Evolutionary conservation across 140 eudicot genomes (phyloP).

Genomic region (Cichorium intybus): DNA sequence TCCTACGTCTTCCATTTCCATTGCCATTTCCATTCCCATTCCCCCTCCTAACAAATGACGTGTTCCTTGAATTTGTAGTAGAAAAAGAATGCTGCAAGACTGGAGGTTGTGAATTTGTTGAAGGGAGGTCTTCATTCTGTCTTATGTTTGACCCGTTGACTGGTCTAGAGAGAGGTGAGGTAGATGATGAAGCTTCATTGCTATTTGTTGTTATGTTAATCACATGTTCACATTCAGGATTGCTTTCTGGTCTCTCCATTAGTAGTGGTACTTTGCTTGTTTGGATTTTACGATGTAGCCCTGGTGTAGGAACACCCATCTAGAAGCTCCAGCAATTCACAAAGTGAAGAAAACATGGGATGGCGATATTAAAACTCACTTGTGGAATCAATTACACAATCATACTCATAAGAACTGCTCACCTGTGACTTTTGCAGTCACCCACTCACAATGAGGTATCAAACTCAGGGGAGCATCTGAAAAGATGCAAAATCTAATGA

Average conservation of each 20-base stretch:
- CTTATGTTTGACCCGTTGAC: constrained; percentile 41
- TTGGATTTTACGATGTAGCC: constrained; percentile 58
- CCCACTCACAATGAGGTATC: constrained; percentile 13
- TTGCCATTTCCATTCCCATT: constrained; percentile 45
- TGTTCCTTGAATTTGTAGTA: constrained; percentile 56
- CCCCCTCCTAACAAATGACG: constrained; percentile 71
- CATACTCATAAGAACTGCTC: constrained; percentile 5
- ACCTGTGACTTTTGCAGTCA: constrained; percentile 4
- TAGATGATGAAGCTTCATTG: constrained; percentile 71
- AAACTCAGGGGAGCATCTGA: constrained; percentile 26
- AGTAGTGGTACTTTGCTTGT: constrained; percentile 46
- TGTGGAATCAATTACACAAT: constrained; percentile 7
- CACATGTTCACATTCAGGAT: constrained; percentile 55
- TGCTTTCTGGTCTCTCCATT: constrained; percentile 61
- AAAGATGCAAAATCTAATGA: constrained; percentile 16
- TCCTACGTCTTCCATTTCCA: constrained; percentile 48
- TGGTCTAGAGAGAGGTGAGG: constrained; percentile 48
- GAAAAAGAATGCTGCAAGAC: constrained; percentile 49
- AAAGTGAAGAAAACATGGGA: constrained; percentile 51
- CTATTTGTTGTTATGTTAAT: constrained; percentile 72
- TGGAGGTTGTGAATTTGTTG: constrained; percentile 52
- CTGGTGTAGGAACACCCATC: constrained; percentile 67
- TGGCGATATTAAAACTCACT: constrained; percentile 3
- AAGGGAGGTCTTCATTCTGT: constrained; percentile 43
- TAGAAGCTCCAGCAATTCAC: constrained; percentile 38